These are phyloP conservation scores for Peniophora sp. DNA, from an alignment of 1,284 basidiomycete genomes.

Conservation along the genomic window DNA sequence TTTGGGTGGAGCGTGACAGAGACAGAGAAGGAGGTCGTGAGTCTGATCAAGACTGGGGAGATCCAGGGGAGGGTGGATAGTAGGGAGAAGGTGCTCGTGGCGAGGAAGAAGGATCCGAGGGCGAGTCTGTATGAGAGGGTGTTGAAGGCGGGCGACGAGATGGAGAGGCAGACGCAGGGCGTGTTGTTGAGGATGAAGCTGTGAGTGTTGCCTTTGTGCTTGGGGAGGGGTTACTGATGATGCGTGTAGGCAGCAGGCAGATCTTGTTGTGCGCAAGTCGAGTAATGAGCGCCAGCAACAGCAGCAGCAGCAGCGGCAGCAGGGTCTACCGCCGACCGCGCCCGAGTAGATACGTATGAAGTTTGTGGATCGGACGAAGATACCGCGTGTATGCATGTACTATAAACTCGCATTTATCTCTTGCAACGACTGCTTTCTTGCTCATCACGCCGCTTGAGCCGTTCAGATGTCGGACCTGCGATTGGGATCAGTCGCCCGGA, in stretches of 20 bases:
- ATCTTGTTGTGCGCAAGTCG: constrained; percentile 35
- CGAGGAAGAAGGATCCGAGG: constrained; percentile 66
- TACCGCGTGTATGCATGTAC: too few relatives aligned
- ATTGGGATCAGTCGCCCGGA: too few relatives aligned
- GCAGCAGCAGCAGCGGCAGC: too few relatives aligned
- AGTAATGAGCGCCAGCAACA: too few relatives aligned
- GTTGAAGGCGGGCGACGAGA: constrained; percentile 61
- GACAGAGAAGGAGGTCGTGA: constrained; percentile 62
- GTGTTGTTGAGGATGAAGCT: constrained; percentile 69
- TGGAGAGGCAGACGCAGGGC: constrained; percentile 66
- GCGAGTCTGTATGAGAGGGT: constrained; percentile 67
- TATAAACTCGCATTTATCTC: too few relatives aligned
- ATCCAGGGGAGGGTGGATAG: constrained; percentile 78
- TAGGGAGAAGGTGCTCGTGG: constrained; percentile 73
- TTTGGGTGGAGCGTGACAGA: constrained; percentile 75
- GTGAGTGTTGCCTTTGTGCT: constrained; percentile 30
- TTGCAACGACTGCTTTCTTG: too few relatives aligned
- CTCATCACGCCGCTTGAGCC: too few relatives aligned
- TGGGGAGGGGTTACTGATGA: constrained; percentile 10
- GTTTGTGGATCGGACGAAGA: too few relatives aligned
- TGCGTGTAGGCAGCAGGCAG: constrained; percentile 59
- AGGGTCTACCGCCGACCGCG: too few relatives aligned
- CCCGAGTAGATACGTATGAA: too few relatives aligned
- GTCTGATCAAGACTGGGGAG: constrained; percentile 64
- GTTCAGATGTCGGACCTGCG: too few relatives aligned